Evolutionary conservation across 2,329 filamentous ascomycete genomes (phyloP).

Genomic region (Ophiostoma pallidulum): DNA sequence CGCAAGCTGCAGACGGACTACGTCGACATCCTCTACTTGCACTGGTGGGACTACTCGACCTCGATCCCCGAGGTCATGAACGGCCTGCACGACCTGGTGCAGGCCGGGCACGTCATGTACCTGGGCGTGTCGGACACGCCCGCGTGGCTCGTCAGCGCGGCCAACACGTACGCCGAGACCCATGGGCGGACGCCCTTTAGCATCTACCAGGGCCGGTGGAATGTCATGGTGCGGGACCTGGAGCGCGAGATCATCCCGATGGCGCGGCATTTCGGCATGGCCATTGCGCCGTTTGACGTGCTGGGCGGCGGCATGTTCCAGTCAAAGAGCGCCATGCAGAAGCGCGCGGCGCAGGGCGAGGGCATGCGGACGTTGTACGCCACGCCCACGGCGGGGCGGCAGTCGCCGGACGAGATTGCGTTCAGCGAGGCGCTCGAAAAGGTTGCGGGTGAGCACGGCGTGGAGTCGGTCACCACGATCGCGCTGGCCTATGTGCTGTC

Average conservation of each 20-base stretch:
- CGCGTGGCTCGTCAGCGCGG: constrained; percentile 30
- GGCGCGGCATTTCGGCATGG: constrained; percentile 37
- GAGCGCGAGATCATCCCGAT: constrained; percentile 36
- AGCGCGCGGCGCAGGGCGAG: constrained; percentile 25
- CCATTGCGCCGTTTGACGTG: constrained; percentile 49
- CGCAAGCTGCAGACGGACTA: constrained; percentile 36
- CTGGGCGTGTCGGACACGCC: constrained; percentile 32
- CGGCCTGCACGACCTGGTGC: constrained; percentile 31
- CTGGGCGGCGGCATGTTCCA: constrained; percentile 45
- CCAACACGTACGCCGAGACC: constrained; percentile 29
- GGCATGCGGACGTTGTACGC: constrained; percentile 25
- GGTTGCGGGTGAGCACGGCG: constrained; percentile 46
- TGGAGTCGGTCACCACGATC: constrained; percentile 48
- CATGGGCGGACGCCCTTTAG: constrained; percentile 29
- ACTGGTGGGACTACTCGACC: constrained; percentile 36
- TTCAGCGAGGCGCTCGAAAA: constrained; percentile 50
- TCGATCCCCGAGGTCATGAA: constrained; percentile 35
- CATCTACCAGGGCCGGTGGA: constrained; percentile 34
- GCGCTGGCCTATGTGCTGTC: constrained; percentile 42
- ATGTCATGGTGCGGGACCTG: constrained; percentile 22
- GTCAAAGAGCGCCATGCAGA: constrained; percentile 27
- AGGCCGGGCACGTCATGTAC: constrained; percentile 33
- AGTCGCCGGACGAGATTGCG: constrained; percentile 40
- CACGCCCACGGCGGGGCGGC: constrained; percentile 15
- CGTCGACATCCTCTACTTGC: constrained; percentile 36